A percentile compares a stretch with the other conserved stretches of the same genome.
Conservation (phyloP, 2,329 filamentous ascomycete genomes). For the Chalaropsis thielavioides region DNA sequence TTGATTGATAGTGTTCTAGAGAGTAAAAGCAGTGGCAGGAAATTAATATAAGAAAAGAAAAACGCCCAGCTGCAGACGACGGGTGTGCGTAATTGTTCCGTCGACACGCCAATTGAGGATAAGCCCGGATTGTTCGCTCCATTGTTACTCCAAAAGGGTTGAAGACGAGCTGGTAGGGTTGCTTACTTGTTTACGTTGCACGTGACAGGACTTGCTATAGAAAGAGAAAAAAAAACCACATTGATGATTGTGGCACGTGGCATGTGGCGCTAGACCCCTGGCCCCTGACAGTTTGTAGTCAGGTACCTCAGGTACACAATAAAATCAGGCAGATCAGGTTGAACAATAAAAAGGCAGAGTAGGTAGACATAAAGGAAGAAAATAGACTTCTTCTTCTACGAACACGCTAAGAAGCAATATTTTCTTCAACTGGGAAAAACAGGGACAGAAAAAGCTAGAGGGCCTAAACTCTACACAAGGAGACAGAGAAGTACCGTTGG, state of each 20-base stretch:
- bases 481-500: background rate
- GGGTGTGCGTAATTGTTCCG: background rate
- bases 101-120: background rate
- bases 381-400: background rate
- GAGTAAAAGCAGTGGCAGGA: too few relatives aligned
- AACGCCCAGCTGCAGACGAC: background rate
- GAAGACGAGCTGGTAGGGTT: background rate
- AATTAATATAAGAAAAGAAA: background rate
- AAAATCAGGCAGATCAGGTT: background rate
- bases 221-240: background rate
- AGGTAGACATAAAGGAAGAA: background rate
- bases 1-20: too few relatives aligned
- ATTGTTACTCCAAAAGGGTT: background rate
- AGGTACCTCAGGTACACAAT: background rate
- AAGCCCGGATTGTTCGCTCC: too few relatives aligned
- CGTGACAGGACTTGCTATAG: background rate
- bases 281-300: background rate
- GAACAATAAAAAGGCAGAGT: background rate
- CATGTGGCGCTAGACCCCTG: conserved; percentile 1
- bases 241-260: background rate
- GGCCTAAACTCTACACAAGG: background rate
- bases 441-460: background rate
- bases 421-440: too few relatives aligned
- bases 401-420: too few relatives aligned
- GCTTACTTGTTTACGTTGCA: background rate